phyloP scores from a whole-genome alignment of 257 asterid species.

The Buddleja alternifolia region DNA sequence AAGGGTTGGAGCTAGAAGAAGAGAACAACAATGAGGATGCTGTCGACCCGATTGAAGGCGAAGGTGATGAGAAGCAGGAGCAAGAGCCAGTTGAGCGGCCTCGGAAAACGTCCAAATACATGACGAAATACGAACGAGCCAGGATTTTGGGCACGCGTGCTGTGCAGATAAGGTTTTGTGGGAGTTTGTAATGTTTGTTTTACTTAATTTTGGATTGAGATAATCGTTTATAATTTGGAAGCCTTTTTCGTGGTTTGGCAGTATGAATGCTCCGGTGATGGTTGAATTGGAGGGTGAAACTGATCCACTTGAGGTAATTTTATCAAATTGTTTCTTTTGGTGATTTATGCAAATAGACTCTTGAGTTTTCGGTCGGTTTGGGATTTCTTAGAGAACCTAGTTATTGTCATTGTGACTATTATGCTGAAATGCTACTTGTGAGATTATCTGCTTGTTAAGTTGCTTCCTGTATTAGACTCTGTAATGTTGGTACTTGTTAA shows the following conservation, averaged over 20 bases:
- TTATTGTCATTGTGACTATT: not conserved
- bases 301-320: slow-evolving; percentile 66
- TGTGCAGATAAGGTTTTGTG: slow-evolving; percentile 55
- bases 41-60: slow-evolving; percentile 49
- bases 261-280: slow-evolving; percentile 83
- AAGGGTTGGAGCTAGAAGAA: slow-evolving; percentile 59
- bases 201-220: not conserved
- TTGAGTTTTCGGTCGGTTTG: no score
- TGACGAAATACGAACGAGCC: slow-evolving; percentile 73
- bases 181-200: not conserved
- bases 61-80: slow-evolving; percentile 56
- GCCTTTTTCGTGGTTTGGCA: slow-evolving; percentile 27
- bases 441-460: not conserved
- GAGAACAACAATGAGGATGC: slow-evolving; percentile 48
- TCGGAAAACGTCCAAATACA: slow-evolving; percentile 61
- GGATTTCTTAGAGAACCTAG: not conserved
- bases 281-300: slow-evolving; percentile 74
- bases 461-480: no score
- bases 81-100: slow-evolving; percentile 46
- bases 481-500: not conserved
- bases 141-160: slow-evolving; percentile 74
- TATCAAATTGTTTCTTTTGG: not conserved
- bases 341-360: not conserved
- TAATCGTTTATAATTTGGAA: not conserved
- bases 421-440: not conserved